These are phyloP conservation scores for Asclepias syriaca DNA, from an alignment of 257 asterid species.

Conservation along the genomic window DNA sequence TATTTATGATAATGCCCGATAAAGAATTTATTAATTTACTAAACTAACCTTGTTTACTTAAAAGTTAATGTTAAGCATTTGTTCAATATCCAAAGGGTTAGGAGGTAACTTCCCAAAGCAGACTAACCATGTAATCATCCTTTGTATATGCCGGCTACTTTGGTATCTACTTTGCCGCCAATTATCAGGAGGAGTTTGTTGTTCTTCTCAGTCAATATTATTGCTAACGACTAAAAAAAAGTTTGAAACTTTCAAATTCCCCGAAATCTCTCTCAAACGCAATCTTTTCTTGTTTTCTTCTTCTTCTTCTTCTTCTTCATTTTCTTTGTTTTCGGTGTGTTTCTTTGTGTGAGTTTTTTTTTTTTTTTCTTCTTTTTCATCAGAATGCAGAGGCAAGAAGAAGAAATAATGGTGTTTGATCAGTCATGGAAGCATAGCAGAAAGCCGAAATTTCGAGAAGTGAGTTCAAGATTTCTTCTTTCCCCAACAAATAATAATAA, in stretches of 20 bases:
- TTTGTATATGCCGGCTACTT: constrained; percentile 47
- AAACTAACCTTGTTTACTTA: background rate
- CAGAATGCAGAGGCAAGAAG: constrained; percentile 42
- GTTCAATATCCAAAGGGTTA: constrained; percentile 10
- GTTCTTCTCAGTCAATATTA: constrained; percentile 30
- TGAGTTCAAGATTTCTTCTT: constrained; percentile 65
- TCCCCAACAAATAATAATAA: constrained; percentile 25
- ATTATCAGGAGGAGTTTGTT: constrained; percentile 50
- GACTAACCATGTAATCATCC: constrained; percentile 19
- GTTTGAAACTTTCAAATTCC: constrained; percentile 2
- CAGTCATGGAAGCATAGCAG: constrained; percentile 27
- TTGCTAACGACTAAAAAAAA: constrained; percentile 23
- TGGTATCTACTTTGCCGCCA: constrained; percentile 65
- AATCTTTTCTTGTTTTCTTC: background rate
- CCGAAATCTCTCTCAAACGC: constrained; percentile 8
- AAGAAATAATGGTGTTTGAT: constrained; percentile 18
- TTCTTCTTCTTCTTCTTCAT: background rate
- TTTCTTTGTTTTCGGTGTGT: constrained; percentile 1
- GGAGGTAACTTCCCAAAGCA: constrained; percentile 23
- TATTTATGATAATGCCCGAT: no score
- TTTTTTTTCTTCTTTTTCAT: background rate
- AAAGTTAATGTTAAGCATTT: background rate
- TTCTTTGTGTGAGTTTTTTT: constrained; percentile 7
- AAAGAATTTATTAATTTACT: no score
- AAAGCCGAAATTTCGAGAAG: constrained; percentile 55